These are phyloP conservation scores for Saussurea involucrata DNA, from an alignment of 129 eudicot species.

Conservation along the genomic window DNA sequence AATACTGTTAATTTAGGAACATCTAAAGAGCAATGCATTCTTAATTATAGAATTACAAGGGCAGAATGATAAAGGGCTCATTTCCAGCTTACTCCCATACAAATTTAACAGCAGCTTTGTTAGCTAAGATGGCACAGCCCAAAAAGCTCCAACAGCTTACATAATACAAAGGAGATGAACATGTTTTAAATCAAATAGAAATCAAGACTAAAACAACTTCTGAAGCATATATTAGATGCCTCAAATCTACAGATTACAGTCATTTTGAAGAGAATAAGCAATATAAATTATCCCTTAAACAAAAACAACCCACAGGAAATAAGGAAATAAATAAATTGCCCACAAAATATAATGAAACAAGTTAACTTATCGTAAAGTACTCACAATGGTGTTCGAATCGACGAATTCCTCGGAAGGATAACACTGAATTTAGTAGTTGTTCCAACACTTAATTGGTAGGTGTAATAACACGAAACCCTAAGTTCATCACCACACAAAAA, in stretches of 20 bases:
- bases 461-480: slow-evolving; percentile 30
- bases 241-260: neutral
- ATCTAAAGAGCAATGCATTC: neutral
- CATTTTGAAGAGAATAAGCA: neutral
- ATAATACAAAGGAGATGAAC: neutral
- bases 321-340: neutral
- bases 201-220: neutral
- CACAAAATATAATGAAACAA: neutral
- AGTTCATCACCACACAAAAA: slow-evolving; percentile 21
- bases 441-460: neutral
- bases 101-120: neutral
- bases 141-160: neutral
- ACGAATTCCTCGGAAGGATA: neutral
- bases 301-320: neutral
- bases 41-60: neutral
- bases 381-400: slow-evolving; percentile 22
- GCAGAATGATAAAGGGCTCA: neutral
- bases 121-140: neutral
- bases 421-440: neutral
- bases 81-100: neutral
- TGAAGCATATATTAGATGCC: neutral
- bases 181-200: neutral
- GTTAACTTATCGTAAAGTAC: neutral
- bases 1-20: neutral
- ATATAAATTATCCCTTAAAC: neutral